Conservation (phyloP, 2,329 filamentous ascomycete genomes). For the Coniochaeta ligniaria region DNA sequence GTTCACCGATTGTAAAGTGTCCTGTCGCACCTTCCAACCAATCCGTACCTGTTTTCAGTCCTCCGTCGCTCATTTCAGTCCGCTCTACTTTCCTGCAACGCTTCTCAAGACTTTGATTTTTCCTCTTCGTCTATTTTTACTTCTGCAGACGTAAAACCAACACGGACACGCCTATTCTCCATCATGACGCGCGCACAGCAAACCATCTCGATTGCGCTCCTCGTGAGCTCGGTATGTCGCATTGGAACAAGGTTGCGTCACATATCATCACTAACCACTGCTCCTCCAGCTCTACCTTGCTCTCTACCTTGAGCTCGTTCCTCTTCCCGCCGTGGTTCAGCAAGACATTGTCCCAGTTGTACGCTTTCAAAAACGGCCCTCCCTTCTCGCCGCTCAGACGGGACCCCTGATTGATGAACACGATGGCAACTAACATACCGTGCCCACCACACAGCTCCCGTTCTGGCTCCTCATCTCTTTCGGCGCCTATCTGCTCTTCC, state of each 20-base stretch:
- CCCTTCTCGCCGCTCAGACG: background rate
- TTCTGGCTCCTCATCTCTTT: conserved; percentile 90
- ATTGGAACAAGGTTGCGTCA: conserved; percentile 33
- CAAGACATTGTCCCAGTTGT: conserved; percentile 85
- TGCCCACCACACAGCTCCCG: conserved; percentile 57
- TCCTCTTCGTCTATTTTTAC: background rate
- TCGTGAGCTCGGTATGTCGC: conserved; percentile 73
- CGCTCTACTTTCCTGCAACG: background rate
- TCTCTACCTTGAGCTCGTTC: conserved; percentile 75
- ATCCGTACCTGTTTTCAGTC: background rate
- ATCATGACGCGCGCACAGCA: conserved; percentile 93
- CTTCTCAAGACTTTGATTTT: background rate
- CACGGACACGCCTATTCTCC: conserved; percentile 7
- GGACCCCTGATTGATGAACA: background rate
- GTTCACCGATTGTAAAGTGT: background rate
- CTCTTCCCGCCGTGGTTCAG: conserved; percentile 71
- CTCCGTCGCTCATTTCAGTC: conserved; percentile 1
- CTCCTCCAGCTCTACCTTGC: conserved; percentile 74
- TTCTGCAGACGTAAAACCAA: background rate
- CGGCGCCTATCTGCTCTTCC: conserved; percentile 85
- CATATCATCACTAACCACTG: conserved; percentile 9
- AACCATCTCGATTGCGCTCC: conserved; percentile 78
- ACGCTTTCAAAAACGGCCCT: conserved; percentile 31
- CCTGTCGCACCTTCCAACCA: background rate
- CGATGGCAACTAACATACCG: background rate